Evolutionary conservation across 2,329 filamentous ascomycete genomes (phyloP).

Genomic region (Leptographium lundbergii): DNA sequence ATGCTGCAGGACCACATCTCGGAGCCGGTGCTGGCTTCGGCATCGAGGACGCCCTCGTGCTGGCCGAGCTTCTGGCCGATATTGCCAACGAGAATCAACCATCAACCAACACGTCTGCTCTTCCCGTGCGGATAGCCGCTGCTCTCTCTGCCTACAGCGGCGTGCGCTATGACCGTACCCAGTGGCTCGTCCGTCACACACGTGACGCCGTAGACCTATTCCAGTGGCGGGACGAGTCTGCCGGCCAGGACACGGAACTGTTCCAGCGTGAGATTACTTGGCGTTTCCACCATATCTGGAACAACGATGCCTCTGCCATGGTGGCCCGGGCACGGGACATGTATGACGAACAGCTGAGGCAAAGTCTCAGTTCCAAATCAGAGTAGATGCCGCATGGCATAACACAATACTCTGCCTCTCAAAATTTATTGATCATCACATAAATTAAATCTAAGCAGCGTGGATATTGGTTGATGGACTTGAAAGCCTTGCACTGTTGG

Average conservation of each 20-base stretch:
- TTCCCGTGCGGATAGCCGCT: conserved; percentile 3
- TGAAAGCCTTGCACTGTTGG: too few relatives aligned
- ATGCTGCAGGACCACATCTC: conserved; percentile 40
- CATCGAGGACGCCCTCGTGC: conserved; percentile 38
- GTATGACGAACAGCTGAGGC: neutral
- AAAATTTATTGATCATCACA: too few relatives aligned
- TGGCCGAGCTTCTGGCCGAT: conserved; percentile 23
- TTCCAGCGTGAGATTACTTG: conserved; percentile 24
- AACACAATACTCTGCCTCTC: neutral
- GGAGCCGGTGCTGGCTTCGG: conserved; percentile 43
- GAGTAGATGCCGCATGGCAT: neutral
- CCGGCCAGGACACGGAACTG: conserved; percentile 20
- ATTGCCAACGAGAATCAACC: neutral
- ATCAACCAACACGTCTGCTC: neutral
- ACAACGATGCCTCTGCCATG: conserved; percentile 24
- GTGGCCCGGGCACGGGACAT: conserved; percentile 11
- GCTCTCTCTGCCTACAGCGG: conserved; percentile 26
- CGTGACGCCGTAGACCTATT: conserved; percentile 26
- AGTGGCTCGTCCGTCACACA: conserved; percentile 29
- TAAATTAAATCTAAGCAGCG: too few relatives aligned
- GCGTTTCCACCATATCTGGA: conserved; percentile 23
- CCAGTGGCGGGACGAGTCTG: conserved; percentile 20
- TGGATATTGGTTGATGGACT: too few relatives aligned
- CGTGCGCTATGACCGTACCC: conserved; percentile 25
- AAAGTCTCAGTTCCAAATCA: neutral